These are phyloP conservation scores for Sedum album DNA, from an alignment of 164 flowering plant genomes.

Conservation along the genomic window DNA sequence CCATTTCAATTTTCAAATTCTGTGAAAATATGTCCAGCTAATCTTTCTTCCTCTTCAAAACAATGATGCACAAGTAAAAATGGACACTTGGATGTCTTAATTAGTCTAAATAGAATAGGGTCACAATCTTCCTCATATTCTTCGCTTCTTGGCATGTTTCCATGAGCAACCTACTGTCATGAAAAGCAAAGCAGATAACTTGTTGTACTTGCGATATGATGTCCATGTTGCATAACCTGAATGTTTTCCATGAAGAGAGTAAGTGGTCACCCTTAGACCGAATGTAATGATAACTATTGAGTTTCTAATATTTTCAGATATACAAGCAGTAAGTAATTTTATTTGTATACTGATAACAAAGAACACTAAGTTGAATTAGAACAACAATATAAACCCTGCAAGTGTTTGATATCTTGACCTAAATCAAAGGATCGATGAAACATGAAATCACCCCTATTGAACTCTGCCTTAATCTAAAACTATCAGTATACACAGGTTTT, in stretches of 20 bases:
- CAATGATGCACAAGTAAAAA: neutral
- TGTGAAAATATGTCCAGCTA: neutral
- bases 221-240: slow-evolving; percentile 86
- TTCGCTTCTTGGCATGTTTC: slow-evolving; percentile 98
- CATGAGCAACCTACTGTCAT: slow-evolving; percentile 87
- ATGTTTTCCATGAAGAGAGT: neutral
- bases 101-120: slow-evolving; percentile 16
- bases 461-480: neutral
- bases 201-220: neutral
- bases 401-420: neutral
- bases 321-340: neutral
- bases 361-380: neutral
- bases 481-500: too few species aligned
- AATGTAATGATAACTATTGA: neutral
- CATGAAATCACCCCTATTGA: neutral
- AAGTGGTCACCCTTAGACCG: neutral
- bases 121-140: slow-evolving; percentile 82
- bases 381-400: neutral
- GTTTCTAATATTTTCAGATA: neutral
- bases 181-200: slow-evolving; percentile 87
- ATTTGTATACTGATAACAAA: neutral
- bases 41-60: neutral
- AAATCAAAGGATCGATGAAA: neutral
- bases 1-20: neutral
- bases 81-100: slow-evolving; percentile 15